Evolutionary conservation across 352 stramenopile genomes (phyloP).

Genomic region (Globisporangium rhizosaccharum): DNA sequence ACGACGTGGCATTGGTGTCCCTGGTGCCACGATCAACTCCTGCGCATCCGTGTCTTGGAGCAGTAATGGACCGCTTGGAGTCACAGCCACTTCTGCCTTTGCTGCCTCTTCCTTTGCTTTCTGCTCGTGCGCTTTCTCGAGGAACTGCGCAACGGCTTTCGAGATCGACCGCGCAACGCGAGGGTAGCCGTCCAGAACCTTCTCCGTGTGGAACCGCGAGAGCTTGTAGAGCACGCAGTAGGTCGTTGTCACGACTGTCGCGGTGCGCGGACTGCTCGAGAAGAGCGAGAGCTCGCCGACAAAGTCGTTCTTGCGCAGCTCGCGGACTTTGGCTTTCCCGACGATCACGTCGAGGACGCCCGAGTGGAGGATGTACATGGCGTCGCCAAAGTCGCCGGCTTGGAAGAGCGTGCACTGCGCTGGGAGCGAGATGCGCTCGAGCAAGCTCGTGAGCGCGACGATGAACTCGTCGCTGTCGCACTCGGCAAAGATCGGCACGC

Average conservation of each 20-base stretch:
- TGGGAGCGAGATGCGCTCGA: constrained; percentile 55
- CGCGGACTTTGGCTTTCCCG: constrained; percentile 48
- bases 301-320: constrained; percentile 65
- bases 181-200: constrained; percentile 50
- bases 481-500: constrained; percentile 51
- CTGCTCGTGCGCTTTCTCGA: constrained; percentile 15
- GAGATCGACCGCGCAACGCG: constrained; percentile 27
- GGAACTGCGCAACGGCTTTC: constrained; percentile 15
- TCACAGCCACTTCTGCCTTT: not conserved
- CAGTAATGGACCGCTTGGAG: not conserved
- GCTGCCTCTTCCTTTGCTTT: constrained; percentile 4
- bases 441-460: constrained; percentile 52
- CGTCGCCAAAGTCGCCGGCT: constrained; percentile 48
- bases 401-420: constrained; percentile 54
- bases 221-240: constrained; percentile 71
- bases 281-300: constrained; percentile 76
- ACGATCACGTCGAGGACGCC: constrained; percentile 61
- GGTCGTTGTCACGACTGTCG: constrained; percentile 51
- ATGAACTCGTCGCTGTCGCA: constrained; percentile 52
- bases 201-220: constrained; percentile 53
- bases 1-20: not conserved
- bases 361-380: constrained; percentile 76
- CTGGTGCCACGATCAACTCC: not conserved
- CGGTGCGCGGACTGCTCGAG: constrained; percentile 40
- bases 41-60: not conserved